Conservation (phyloP, 495 filamentous ascomycete species). For the Aspergillus nidulans region DNA sequence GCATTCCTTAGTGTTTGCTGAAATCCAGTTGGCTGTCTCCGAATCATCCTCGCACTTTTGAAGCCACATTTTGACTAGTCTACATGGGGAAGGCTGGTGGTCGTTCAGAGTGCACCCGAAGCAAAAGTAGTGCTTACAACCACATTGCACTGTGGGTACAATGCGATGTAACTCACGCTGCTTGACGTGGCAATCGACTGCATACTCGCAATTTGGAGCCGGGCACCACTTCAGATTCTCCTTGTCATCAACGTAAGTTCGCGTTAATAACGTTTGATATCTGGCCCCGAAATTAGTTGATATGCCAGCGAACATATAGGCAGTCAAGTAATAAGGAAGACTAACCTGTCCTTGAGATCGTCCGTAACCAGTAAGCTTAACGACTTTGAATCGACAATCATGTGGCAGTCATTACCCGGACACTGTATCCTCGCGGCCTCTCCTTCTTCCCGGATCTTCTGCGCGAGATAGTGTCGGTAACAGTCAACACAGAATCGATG, state of each 20-base stretch:
- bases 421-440: constrained; percentile 94
- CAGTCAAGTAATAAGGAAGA: background rate
- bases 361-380: constrained; percentile 74
- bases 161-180: constrained; percentile 75
- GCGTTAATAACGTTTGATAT: constrained; percentile 80
- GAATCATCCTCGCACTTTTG: constrained; percentile 99
- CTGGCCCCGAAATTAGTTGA: constrained; percentile 33
- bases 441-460: constrained; percentile 92
- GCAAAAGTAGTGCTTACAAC: constrained; percentile 82
- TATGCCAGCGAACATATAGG: background rate
- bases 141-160: constrained; percentile 84
- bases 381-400: constrained; percentile 87
- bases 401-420: constrained; percentile 78
- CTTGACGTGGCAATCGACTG: constrained; percentile 82
- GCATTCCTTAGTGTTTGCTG: constrained; percentile 97
- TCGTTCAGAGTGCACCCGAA: constrained; percentile 93
- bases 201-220: constrained; percentile 90
- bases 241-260: constrained; percentile 96
- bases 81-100: constrained; percentile 90
- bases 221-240: constrained; percentile 96
- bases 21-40: constrained; percentile 99
- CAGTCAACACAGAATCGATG: constrained; percentile 95
- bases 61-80: constrained; percentile 89
- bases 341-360: constrained; percentile 65
- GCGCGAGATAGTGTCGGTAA: constrained; percentile 81